Evolutionary conservation across 768 basidiomycete species (phyloP).

Genomic region (Lactarius akahatsu): DNA sequence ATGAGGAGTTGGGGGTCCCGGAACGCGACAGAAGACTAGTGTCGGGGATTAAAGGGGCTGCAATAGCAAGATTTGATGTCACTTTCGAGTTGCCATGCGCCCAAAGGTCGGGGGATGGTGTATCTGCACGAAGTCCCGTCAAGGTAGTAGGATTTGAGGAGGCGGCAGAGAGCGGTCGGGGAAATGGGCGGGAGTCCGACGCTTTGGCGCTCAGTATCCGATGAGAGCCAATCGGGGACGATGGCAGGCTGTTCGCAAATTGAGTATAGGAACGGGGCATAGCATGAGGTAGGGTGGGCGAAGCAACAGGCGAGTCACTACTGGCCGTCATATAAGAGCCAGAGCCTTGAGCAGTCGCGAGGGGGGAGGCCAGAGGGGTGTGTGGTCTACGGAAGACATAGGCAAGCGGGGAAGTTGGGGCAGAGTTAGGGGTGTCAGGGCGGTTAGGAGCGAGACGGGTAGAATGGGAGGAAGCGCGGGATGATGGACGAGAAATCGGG

Average conservation of each 20-base stretch:
- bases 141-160: slow-evolving; percentile 59
- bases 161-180: slow-evolving; percentile 74
- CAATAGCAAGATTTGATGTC: slow-evolving; percentile 86
- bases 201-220: slow-evolving; percentile 88
- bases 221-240: slow-evolving; percentile 83
- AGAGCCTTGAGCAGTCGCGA: slow-evolving; percentile 54
- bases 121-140: slow-evolving; percentile 58
- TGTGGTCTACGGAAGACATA: slow-evolving; percentile 75
- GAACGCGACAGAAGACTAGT: slow-evolving; percentile 51
- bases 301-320: slow-evolving; percentile 59
- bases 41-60: slow-evolving; percentile 83
- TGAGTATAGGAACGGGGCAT: slow-evolving; percentile 59
- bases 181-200: slow-evolving; percentile 82
- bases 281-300: slow-evolving; percentile 61
- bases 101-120: slow-evolving; percentile 91
- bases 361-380: slow-evolving; percentile 74
- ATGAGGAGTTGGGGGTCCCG: slow-evolving; percentile 65
- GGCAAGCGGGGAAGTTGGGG: slow-evolving; percentile 74
- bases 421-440: slow-evolving; percentile 74
- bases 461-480: slow-evolving; percentile 72
- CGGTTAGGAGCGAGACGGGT: slow-evolving; percentile 57
- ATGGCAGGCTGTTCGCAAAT: slow-evolving; percentile 76
- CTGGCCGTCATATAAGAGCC: slow-evolving; percentile 56
- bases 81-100: slow-evolving; percentile 67
- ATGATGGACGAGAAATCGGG: slow-evolving; percentile 78